These are phyloP conservation scores for Ceratobasidium sp. DNA, from an alignment of 1,284 basidiomycete genomes.

Conservation along the genomic window DNA sequence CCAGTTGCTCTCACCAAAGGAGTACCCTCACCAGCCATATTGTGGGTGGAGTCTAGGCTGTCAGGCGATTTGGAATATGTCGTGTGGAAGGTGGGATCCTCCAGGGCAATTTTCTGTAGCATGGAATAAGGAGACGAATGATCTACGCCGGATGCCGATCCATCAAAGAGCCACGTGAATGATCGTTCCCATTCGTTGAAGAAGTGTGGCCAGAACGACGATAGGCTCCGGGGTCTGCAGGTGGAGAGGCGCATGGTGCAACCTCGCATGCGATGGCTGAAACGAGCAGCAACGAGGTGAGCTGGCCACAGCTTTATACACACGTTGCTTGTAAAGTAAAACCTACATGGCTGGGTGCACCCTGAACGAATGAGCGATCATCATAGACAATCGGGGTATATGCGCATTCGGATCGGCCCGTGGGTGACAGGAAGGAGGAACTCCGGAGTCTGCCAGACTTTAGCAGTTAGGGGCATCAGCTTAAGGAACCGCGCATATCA, in stretches of 20 bases:
- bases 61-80: background rate
- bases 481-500: background rate
- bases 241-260: background rate
- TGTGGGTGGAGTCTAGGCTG: constrained; percentile 21
- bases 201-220: background rate
- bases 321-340: background rate
- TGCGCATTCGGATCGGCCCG: background rate
- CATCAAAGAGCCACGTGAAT: background rate
- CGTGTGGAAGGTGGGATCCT: background rate
- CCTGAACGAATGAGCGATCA: background rate
- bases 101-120: background rate
- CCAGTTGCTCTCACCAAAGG: background rate
- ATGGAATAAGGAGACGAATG: background rate
- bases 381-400: background rate
- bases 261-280: background rate
- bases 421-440: background rate
- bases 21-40: constrained; percentile 22
- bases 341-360: background rate
- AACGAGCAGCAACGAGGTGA: background rate
- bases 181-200: background rate
- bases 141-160: background rate
- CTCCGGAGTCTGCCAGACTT: background rate
- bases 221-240: background rate
- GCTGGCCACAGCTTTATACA: too few species aligned
- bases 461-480: background rate